Evolutionary conservation across 352 stramenopile genomes (phyloP).

Genomic region (Phytophthora brassicae): DNA sequence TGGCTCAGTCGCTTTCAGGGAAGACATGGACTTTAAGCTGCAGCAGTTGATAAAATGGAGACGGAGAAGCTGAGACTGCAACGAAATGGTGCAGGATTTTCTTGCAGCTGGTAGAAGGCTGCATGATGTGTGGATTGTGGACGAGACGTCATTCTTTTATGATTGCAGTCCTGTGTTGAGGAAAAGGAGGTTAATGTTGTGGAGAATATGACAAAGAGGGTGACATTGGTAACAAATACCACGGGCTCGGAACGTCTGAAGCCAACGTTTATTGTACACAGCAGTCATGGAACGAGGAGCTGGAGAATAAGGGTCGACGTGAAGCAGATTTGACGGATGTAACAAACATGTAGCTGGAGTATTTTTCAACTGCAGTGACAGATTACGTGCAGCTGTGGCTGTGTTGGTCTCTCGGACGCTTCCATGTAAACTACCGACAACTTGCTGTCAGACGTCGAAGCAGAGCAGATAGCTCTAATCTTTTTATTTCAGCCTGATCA

Average conservation of each 20-base stretch:
- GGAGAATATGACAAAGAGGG: slow-evolving; percentile 2
- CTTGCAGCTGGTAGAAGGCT: neutral
- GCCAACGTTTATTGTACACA: slow-evolving; percentile 7
- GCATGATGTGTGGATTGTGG: slow-evolving; percentile 19
- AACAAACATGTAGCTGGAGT: slow-evolving; percentile 18
- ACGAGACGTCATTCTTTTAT: slow-evolving; percentile 17
- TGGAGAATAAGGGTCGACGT: slow-evolving; percentile 1
- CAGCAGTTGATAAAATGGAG: neutral
- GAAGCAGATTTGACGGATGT: slow-evolving; percentile 4
- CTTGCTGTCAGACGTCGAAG: neutral
- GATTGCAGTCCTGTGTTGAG: slow-evolving; percentile 2
- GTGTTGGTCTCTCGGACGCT: neutral
- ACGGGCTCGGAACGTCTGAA: slow-evolving; percentile 9
- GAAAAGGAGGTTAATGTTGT: neutral
- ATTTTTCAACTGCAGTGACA: slow-evolving; percentile 1
- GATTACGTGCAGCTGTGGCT: slow-evolving; percentile 13
- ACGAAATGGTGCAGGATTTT: neutral
- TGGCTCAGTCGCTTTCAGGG: slow-evolving; percentile 23
- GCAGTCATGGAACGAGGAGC: slow-evolving; percentile 10
- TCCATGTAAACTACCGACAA: neutral
- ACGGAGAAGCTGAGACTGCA: neutral
- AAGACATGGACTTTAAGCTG: slow-evolving; percentile 1
- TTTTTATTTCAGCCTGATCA: neutral
- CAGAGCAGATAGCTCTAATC: neutral
- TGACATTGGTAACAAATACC: slow-evolving; percentile 16